Evolutionary conservation across 2,329 filamentous ascomycete species (phyloP), one percentile per base, ranked within the genome.

Genomic region (Coniella vitis): DNA sequence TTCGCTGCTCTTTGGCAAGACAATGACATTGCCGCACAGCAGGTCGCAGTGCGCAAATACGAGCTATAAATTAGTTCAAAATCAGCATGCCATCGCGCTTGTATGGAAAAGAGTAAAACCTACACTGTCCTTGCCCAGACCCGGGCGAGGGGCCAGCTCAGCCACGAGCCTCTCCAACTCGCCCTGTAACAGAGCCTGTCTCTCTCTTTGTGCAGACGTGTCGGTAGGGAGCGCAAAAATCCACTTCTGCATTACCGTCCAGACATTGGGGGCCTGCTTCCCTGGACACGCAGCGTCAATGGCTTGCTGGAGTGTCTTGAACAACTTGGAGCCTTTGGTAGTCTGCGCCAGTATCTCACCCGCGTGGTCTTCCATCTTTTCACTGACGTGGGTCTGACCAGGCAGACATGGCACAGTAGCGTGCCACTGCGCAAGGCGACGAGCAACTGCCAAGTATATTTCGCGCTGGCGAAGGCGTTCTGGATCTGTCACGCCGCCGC

Each of bases 211-310:
- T 48, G 78, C 74, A 31, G 84, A 79, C 4, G 85, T 93, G 48
- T 75, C 74, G 45, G 75, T 81, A 12, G 93, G 90, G 54, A 98
- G 74, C 35, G 88, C 91, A 57, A 84, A 72, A 49, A 96, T 89
- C 93, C 93, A 98, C 69, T 90, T 94, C 65, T 95, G 89, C 78
- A 96, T 86, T 31, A 94, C 90, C 7, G 87, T 89, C 93, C 93
- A 98, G 48, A 95, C 71, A 64, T 94, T 96, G 16, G 90, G 87
- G n/a, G 80, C 74, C 4, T 83, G 83, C 61, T 84, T 88, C 53
- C 80, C 80, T 39, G 81, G 81, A 19, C 80, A 80, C 38, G 78
- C 71, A 52, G 68, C 67, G 54, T 73, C 68, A 51, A 77, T 73
- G 41, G 66, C 65, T 45, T 66, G 60, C 60, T 74, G 67, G 42